Evolutionary conservation across 371 early-diverging fungal genomes (phyloP), one percentile per base, ranked within the genome.

Genomic region (Mucor irregularis): DNA sequence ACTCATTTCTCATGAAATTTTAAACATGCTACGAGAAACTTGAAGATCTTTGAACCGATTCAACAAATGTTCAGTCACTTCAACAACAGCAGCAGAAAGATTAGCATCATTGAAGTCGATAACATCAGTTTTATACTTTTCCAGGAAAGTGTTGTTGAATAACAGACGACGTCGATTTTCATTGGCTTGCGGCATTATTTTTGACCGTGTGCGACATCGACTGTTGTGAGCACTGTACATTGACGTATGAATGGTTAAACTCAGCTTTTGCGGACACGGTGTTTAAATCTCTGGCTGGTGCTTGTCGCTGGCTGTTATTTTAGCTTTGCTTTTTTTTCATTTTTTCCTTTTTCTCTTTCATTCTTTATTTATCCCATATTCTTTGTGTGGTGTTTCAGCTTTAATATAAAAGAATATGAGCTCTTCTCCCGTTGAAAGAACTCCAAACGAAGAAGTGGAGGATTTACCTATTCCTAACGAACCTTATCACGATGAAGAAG

Each of bases 401-500:
- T n/a, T n/a, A n/a, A n/a, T n/a, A n/a, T n/a, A n/a, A n/a, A n/a
- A n/a, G n/a, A n/a, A n/a, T n/a, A n/a, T n/a, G n/a, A n/a, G n/a
- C n/a, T n/a, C n/a, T n/a, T n/a, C n/a, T n/a, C n/a, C n/a, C n/a
- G n/a, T n/a, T n/a, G n/a, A n/a, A n/a, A n/a, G n/a, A n/a, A n/a
- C n/a, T n/a, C n/a, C n/a, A n/a, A n/a, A 47, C 21, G 26, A 21
- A 14, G 30, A 33, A 33, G 53, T 33, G 9, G 22, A 26, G 17
- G 60, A 53, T 19, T 4, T 47, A 22, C 35, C 49, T 63, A 58
- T 63, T 13, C 64, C 64, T 19, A 43, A 33, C 5, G 64, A 63
- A 17, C 64, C 64, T 9, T 63, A 63, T 40, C 64, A 58, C 33
- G 64, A 63, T 16, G 44, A 62, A 24, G 60, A 51, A 19, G 49